A percentile compares a stretch with the other conserved stretches of the same genome.
phyloP scores from a whole-genome alignment of 106 monocot genomes.

The Allium cepa region DNA sequence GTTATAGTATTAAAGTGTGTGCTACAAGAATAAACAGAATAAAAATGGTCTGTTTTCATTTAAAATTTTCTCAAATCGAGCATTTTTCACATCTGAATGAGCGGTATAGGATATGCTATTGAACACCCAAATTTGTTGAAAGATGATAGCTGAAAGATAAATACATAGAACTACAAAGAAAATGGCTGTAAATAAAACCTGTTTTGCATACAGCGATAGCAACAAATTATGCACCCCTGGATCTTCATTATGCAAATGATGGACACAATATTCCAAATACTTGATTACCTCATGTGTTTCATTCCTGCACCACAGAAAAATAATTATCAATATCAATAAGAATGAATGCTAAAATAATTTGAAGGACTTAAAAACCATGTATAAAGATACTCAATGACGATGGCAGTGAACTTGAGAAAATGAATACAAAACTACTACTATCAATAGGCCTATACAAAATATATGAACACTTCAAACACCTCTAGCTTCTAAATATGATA shows the following conservation, averaged over 20 bases:
- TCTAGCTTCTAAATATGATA: too few species aligned
- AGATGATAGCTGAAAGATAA: background rate
- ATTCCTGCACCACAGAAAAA: constrained; percentile 45
- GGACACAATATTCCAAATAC: constrained; percentile 93
- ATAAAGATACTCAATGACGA: too few species aligned
- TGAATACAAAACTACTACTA: background rate
- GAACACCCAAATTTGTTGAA: too few species aligned
- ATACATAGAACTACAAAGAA: background rate
- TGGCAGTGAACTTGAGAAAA: background rate
- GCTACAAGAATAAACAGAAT: background rate
- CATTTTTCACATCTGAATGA: too few species aligned
- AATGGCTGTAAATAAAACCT: constrained; percentile 31
- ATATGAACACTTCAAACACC: too few species aligned
- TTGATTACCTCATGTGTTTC: constrained; percentile 99
- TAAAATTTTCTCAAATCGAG: too few species aligned
- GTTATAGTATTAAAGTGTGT: too few species aligned
- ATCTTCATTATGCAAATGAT: constrained; percentile 87
- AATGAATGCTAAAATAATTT: too few species aligned
- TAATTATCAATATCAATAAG: constrained; percentile 3
- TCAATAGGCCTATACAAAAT: too few species aligned
- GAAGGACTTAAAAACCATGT: too few species aligned
- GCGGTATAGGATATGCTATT: too few species aligned
- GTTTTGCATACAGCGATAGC: constrained; percentile 93
- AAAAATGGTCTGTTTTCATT: background rate
- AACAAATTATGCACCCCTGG: constrained; percentile 90